phyloP scores from a whole-genome alignment of 768 basidiomycete species.

The Trametes cinnabarina region DNA sequence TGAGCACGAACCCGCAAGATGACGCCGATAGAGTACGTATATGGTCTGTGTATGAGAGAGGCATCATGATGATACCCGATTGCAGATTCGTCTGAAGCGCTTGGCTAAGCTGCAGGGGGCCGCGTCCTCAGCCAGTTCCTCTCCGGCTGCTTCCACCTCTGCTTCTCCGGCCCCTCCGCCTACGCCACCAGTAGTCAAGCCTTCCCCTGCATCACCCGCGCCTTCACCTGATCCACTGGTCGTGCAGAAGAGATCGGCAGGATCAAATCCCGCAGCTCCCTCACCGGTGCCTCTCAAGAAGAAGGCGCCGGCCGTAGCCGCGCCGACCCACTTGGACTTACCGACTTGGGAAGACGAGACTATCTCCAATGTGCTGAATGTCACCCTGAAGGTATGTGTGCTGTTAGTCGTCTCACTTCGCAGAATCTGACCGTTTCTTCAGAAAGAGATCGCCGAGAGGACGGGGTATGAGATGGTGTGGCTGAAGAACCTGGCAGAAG shows the following conservation, averaged over 20 bases:
- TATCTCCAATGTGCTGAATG: constrained; percentile 65
- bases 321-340: constrained; percentile 48
- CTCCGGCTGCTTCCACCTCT: constrained; percentile 38
- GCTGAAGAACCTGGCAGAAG: constrained; percentile 73
- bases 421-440: constrained; percentile 14
- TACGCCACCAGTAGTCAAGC: constrained; percentile 28
- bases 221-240: constrained; percentile 25
- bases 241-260: constrained; percentile 29
- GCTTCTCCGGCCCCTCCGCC: constrained; percentile 36
- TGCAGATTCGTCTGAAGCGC: constrained; percentile 87
- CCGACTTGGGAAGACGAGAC: constrained; percentile 73
- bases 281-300: constrained; percentile 44
- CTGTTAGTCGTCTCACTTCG: background rate
- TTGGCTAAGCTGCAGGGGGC: constrained; percentile 75
- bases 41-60: background rate
- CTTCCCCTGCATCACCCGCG: constrained; percentile 24
- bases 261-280: constrained; percentile 26
- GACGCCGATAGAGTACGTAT: constrained; percentile 74
- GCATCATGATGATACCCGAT: background rate
- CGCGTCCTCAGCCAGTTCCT: constrained; percentile 34
- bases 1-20: constrained; percentile 49
- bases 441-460: constrained; percentile 59
- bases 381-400: constrained; percentile 72
- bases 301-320: constrained; percentile 35
- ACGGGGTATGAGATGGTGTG: constrained; percentile 72